Conservation (phyloP, 768 basidiomycete species). For the Mycena maculata region DNA sequence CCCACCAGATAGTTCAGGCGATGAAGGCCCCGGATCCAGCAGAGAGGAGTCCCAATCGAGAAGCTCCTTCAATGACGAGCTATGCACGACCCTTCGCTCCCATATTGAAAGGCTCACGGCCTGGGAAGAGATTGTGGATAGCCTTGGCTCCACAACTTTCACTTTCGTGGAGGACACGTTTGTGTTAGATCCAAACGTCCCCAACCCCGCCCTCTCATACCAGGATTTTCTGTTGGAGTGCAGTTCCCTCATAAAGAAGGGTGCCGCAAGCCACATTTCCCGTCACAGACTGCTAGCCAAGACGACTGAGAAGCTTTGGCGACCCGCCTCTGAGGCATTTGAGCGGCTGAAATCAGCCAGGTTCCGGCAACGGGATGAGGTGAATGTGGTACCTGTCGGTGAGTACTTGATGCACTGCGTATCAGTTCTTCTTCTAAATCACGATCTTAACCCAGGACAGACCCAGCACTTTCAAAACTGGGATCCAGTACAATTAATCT, state of each 20-base stretch:
- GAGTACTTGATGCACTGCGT: neutral
- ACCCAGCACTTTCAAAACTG: slow-evolving; percentile 2
- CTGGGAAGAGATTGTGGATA: neutral
- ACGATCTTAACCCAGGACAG: neutral
- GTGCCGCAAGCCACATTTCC: neutral
- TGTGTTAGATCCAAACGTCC: neutral
- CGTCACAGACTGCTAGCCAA: slow-evolving; percentile 4
- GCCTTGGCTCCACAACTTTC: neutral
- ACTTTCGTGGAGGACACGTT: neutral
- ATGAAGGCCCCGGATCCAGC: neutral
- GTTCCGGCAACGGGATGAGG: neutral
- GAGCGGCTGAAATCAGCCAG: neutral
- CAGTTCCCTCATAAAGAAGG: neutral
- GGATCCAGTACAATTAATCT: slow-evolving; percentile 3
- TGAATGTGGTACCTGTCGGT: neutral
- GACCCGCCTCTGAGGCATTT: slow-evolving; percentile 1
- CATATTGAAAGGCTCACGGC: slow-evolving; percentile 3
- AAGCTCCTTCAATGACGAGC: neutral
- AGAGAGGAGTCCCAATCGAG: neutral
- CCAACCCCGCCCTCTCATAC: slow-evolving; percentile 4
- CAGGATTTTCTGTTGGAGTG: neutral
- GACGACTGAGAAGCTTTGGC: neutral
- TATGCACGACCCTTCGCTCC: slow-evolving; percentile 1
- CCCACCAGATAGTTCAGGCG: neutral
- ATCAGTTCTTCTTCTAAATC: neutral